Evolutionary conservation across 768 basidiomycete species (phyloP), one percentile per base, ranked within the genome.

Genomic region (Lactarius sanguifluus): DNA sequence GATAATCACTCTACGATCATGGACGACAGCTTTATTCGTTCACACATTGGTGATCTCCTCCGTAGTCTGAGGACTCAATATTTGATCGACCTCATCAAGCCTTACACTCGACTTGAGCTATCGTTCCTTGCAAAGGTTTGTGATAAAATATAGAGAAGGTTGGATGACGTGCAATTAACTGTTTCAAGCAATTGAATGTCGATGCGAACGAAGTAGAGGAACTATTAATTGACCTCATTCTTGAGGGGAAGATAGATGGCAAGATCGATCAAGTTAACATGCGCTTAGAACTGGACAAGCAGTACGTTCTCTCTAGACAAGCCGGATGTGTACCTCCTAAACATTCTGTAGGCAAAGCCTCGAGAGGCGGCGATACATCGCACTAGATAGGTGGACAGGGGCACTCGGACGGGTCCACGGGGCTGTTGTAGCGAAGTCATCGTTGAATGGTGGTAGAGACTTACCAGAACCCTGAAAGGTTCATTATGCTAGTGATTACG

Each of bases 201-300:
- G 87, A 91, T 30, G 85, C 86, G 55, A 85, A 86, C 57, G 96
- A 98, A 75, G 96, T 96, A 5, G 96, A 98, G 72, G 94, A 95
- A 65, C 85, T 99, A 23, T 85, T 98, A 45, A 90, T 98, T 66
- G 90, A 91, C 18, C 84, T 98, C 28, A 98, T 99, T 65, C 79
- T 98, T 30, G 97, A 99, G 76, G 94, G 93, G n/a, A 96, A 93
- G 75, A 93, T 99, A 13, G 92, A 96, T 71, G 97, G 97, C 13
- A 85, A 89, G 70, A 98, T 99, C 73, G 96, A 99, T 77, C 97
- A 99, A 78, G 94, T 97, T 45, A 87, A 91, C 43, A 95, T 95
- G 84, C 82, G 93, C 62, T 81, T 99, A 18, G 94, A 98, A 73
- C 81, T 99, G 45, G 95, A 96, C 71, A 81, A 87, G 75, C 88